Evolutionary conservation across 495 filamentous ascomycete genomes (phyloP), one percentile per base, ranked within the genome.

Genomic region (Neurospora intermedia): DNA sequence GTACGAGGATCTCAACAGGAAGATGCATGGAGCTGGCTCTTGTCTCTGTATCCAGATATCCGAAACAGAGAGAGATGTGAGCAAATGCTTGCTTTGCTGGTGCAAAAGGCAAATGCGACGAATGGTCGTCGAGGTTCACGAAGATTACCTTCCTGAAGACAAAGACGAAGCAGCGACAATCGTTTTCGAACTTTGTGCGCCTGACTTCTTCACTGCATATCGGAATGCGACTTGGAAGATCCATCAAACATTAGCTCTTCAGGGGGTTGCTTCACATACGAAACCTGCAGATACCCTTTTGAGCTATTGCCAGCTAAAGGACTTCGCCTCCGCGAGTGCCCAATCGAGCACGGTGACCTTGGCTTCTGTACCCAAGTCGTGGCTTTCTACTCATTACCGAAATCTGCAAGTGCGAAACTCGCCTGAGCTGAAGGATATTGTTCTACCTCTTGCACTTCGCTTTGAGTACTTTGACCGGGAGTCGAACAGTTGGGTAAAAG

Each of bases 141-240:
- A 89, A 74, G 74, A 83, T 71, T 81, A 81, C n/a, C 79, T 89
- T 2, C 87, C 87, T 0, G 20, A 66, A 2, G 72, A 81, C 6
- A 39, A 77, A 2, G 27, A 76, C 6, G 72, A 77, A 20, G 76
- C 76, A 1, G 80, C 81, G 62, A 74, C 74, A 2, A 74, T 82
- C 4, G 41, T 86, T 4, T 88, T 88, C 43, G 86, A 88, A 72
- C 76, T 88, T 2, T 70, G 69, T 5, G 80, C 80, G 69, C 85
- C 84, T 5, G 23, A 72, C 9, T 76, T 73, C 9, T 78, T 87
- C 10, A 75, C 80, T 23, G 77, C 75, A 0, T 88, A 87, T 73
- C 80, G 87, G 6, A 81, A 88, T 72, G 77, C 79, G 2, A 87
- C 84, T 13, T 86, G 82, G 83, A 75, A 72, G 31, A 76, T 86